Conservation (phyloP, 139 green algal genomes). For the Tetraselmis chui region DNA sequence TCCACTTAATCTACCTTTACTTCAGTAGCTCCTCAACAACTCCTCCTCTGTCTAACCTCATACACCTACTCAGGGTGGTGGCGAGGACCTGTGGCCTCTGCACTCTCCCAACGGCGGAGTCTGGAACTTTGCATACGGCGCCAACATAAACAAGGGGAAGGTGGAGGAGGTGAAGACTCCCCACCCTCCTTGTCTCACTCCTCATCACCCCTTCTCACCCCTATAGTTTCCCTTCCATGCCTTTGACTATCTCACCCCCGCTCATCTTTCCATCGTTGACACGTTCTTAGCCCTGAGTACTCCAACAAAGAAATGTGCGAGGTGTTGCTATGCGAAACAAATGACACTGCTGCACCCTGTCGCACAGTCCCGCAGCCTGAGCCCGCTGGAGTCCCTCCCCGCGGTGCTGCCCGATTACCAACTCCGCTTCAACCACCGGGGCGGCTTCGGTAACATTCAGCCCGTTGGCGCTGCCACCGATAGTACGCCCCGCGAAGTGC, state of each 20-base stretch:
- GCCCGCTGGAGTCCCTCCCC: conserved; percentile 28
- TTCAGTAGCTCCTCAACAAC: no score
- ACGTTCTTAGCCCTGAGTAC: no score
- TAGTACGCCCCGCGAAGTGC: conserved; percentile 19
- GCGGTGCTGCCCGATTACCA: conserved; percentile 28
- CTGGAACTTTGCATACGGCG: conserved; percentile 57
- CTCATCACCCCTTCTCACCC: no score
- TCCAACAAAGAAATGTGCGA: no score
- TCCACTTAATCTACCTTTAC: no score
- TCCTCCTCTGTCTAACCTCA: no score
- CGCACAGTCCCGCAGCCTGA: conserved; percentile 13
- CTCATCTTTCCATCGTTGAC: no score
- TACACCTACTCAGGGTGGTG: no score
- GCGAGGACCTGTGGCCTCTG: background rate
- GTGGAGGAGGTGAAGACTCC: conserved; percentile 15
- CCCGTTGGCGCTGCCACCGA: background rate
- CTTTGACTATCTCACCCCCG: background rate
- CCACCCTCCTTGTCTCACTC: no score
- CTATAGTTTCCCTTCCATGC: no score
- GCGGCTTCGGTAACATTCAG: conserved; percentile 35
- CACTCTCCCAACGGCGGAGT: conserved; percentile 12
- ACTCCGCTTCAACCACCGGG: conserved; percentile 41
- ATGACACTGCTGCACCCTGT: no score
- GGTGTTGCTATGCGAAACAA: no score
- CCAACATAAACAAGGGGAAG: conserved; percentile 47